Percentiles rank a stretch among this genome's conserved stretches.
These are phyloP conservation scores for Phytophthora fragariae DNA, from an alignment of 352 stramenopile genomes.

Conservation along the genomic window DNA sequence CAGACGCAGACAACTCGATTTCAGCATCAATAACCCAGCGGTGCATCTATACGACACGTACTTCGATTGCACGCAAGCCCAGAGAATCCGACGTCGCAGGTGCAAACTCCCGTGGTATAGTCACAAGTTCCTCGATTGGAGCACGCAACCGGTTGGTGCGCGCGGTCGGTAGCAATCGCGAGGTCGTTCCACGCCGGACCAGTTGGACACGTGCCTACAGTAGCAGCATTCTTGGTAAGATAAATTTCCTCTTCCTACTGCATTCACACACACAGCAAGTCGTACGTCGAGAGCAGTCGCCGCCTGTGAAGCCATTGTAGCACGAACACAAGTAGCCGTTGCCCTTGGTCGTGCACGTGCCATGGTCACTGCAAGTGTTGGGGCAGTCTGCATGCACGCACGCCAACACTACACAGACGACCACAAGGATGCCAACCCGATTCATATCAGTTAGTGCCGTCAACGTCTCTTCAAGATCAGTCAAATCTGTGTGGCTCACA, in stretches of 20 bases:
- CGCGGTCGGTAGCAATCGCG: constrained; percentile 56
- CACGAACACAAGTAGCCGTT: constrained; percentile 84
- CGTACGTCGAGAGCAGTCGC: constrained; percentile 90
- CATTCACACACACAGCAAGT: neutral
- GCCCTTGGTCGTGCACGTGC: constrained; percentile 63
- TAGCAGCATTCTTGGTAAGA: neutral
- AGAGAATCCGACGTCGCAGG: constrained; percentile 80
- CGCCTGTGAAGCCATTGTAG: constrained; percentile 87
- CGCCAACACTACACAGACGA: constrained; percentile 20
- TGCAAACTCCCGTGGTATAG: constrained; percentile 62
- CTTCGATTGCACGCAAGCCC: constrained; percentile 80
- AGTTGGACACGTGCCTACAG: constrained; percentile 59
- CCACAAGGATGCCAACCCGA: neutral
- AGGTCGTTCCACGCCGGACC: constrained; percentile 70
- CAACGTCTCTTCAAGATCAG: constrained; percentile 26
- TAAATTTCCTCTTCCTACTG: neutral
- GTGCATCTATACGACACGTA: constrained; percentile 31
- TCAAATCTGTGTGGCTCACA: constrained; percentile 16
- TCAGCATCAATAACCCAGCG: neutral
- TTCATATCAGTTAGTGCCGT: constrained; percentile 14
- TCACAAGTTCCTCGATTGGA: constrained; percentile 81
- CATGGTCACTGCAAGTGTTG: constrained; percentile 67
- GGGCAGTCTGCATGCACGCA: constrained; percentile 54
- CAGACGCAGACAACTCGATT: neutral
- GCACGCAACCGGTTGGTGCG: constrained; percentile 63